A percentile compares a stretch with the other conserved stretches of the same genome.
Conservation (phyloP, 176 grass and related monocot genomes). For the Eragrostis nindensis region DNA sequence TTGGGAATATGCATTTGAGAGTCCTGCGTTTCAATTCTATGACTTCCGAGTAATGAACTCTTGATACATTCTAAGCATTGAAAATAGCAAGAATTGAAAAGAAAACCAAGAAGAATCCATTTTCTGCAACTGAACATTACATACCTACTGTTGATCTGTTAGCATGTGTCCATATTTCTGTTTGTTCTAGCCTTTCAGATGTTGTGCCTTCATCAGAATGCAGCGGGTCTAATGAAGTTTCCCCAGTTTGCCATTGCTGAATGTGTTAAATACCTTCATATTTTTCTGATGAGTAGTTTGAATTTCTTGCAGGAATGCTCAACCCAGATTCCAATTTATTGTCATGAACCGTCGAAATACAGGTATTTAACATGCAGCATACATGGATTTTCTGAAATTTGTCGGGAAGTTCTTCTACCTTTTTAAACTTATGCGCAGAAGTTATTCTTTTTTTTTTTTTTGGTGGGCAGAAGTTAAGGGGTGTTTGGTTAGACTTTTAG, state of each 20-base stretch:
- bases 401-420: neutral
- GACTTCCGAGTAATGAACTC: neutral
- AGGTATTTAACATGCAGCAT: conserved; percentile 22
- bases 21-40: neutral
- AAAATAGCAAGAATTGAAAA: neutral
- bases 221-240: neutral
- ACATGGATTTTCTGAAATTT: neutral
- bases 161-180: neutral
- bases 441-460: neutral
- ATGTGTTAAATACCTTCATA: neutral
- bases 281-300: neutral
- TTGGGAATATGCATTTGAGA: neutral
- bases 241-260: neutral
- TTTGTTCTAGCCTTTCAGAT: neutral
- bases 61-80: neutral
- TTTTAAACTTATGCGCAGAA: neutral
- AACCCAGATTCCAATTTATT: conserved; percentile 70
- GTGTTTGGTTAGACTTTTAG: no score
- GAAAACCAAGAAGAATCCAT: neutral
- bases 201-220: neutral
- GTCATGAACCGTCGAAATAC: conserved; percentile 79
- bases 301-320: conserved; percentile 52
- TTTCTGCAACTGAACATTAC: neutral
- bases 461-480: no score
- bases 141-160: neutral